Percentiles rank a stretch among this genome's conserved stretches.
Conservation (phyloP, 352 stramenopile species). For the Phytophthora hybrid region DNA sequence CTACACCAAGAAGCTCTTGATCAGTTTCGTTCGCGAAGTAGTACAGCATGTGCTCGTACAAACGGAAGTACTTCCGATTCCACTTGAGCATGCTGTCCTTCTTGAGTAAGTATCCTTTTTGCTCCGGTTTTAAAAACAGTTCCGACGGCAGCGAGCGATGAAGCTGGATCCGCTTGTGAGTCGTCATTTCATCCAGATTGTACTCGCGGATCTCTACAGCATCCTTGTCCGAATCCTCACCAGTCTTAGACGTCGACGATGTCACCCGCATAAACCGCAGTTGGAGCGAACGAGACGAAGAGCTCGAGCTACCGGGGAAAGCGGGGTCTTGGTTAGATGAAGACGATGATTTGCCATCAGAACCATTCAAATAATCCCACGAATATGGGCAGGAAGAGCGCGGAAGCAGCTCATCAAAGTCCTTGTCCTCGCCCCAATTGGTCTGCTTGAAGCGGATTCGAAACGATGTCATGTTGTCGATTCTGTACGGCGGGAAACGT, state of each 20-base stretch:
- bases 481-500: slow-evolving; percentile 90
- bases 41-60: slow-evolving; percentile 91
- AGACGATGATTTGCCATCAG: slow-evolving; percentile 62
- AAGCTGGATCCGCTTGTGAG: slow-evolving; percentile 82
- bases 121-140: slow-evolving; percentile 79
- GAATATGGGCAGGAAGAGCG: slow-evolving; percentile 85
- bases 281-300: slow-evolving; percentile 73
- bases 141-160: slow-evolving; percentile 84
- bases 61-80: slow-evolving; percentile 90
- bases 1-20: slow-evolving; percentile 85
- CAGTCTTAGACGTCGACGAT: slow-evolving; percentile 65
- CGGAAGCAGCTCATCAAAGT: slow-evolving; percentile 81
- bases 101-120: slow-evolving; percentile 85
- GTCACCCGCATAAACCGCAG: slow-evolving; percentile 91
- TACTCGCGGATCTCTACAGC: slow-evolving; percentile 89
- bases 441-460: slow-evolving; percentile 89
- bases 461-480: slow-evolving; percentile 93
- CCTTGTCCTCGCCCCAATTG: slow-evolving; percentile 72
- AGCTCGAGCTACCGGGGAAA: slow-evolving; percentile 65
- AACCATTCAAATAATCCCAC: slow-evolving; percentile 84
- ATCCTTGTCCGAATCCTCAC: slow-evolving; percentile 73
- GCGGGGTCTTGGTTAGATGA: slow-evolving; percentile 72
- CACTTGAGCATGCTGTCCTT: slow-evolving; percentile 92
- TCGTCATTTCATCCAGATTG: slow-evolving; percentile 89
- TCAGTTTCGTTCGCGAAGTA: slow-evolving; percentile 90